A percentile compares a stretch with the other conserved stretches of the same genome.
phyloP scores from a whole-genome alignment of 306 rosid species.

The Trichosanthes cucumerina region DNA sequence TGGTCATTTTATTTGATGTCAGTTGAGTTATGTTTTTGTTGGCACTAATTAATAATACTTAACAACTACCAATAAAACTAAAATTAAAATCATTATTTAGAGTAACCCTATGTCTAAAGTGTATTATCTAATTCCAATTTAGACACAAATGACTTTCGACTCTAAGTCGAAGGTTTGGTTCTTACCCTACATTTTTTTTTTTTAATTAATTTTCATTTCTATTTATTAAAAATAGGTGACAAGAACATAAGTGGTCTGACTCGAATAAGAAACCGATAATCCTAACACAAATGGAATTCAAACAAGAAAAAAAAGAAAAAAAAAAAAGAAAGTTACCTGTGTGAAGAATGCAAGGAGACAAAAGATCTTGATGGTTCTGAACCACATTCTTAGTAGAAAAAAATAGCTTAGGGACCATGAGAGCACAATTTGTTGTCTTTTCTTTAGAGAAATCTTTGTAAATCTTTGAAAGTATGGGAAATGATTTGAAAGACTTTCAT shows the following conservation, averaged over 20 bases:
- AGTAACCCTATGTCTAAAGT: too few relatives aligned
- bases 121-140: too few relatives aligned
- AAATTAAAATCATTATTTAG: too few relatives aligned
- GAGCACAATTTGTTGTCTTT: conserved; percentile 31
- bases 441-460: conserved; percentile 16
- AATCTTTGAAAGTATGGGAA: conserved; percentile 43
- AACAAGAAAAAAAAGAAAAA: not conserved
- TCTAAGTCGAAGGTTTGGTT: not conserved
- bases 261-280: not conserved
- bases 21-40: too few relatives aligned
- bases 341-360: conserved; percentile 47
- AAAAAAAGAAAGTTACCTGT: conserved; percentile 33
- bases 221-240: not conserved
- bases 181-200: not conserved
- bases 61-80: too few relatives aligned
- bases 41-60: too few relatives aligned
- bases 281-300: not conserved
- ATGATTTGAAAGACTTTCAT: conserved; percentile 12
- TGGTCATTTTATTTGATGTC: too few relatives aligned
- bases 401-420: conserved; percentile 43
- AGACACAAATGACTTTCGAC: not conserved
- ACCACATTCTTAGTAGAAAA: conserved; percentile 28
- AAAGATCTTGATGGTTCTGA: conserved; percentile 42
- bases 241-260: not conserved
- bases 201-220: not conserved